phyloP scores from a whole-genome alignment of 805 yeast genomes.

The Torulaspora delbrueckii region DNA sequence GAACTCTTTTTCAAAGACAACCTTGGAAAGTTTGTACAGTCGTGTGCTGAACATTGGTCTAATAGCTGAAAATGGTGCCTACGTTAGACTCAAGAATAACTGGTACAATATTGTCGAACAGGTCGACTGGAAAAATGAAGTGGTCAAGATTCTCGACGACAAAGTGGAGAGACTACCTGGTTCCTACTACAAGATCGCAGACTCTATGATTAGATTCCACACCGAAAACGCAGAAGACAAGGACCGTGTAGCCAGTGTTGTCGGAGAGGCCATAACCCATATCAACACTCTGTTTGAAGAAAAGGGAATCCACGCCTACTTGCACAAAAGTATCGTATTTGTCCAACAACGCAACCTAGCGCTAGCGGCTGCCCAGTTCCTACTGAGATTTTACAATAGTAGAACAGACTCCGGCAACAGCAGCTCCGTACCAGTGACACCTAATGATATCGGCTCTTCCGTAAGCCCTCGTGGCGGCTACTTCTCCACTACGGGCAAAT shows the following conservation, averaged over 20 bases:
- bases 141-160: slow-evolving; percentile 32
- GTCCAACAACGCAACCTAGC: slow-evolving; percentile 63
- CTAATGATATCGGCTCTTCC: slow-evolving; percentile 15
- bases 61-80: slow-evolving; percentile 89
- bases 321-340: slow-evolving; percentile 62
- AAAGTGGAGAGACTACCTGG: slow-evolving; percentile 75
- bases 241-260: slow-evolving; percentile 59
- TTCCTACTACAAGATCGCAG: slow-evolving; percentile 64
- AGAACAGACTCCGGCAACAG: slow-evolving; percentile 25
- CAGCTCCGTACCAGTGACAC: slow-evolving; percentile 26
- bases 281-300: slow-evolving; percentile 69
- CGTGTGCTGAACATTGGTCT: slow-evolving; percentile 69
- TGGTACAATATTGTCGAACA: slow-evolving; percentile 65
- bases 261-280: slow-evolving; percentile 83
- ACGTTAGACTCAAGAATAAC: slow-evolving; percentile 48
- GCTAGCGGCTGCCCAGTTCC: slow-evolving; percentile 50
- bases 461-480: slow-evolving; percentile 12
- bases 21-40: slow-evolving; percentile 62
- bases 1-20: slow-evolving; percentile 58
- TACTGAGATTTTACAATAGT: slow-evolving; percentile 40
- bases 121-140: slow-evolving; percentile 39
- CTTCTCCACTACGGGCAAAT: slow-evolving; percentile 12
- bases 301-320: slow-evolving; percentile 69
- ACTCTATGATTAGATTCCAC: slow-evolving; percentile 70
- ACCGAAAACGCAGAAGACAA: slow-evolving; percentile 61